phyloP scores from a whole-genome alignment of 495 filamentous ascomycete species.

The Lasiosphaeriaceae sp. region DNA sequence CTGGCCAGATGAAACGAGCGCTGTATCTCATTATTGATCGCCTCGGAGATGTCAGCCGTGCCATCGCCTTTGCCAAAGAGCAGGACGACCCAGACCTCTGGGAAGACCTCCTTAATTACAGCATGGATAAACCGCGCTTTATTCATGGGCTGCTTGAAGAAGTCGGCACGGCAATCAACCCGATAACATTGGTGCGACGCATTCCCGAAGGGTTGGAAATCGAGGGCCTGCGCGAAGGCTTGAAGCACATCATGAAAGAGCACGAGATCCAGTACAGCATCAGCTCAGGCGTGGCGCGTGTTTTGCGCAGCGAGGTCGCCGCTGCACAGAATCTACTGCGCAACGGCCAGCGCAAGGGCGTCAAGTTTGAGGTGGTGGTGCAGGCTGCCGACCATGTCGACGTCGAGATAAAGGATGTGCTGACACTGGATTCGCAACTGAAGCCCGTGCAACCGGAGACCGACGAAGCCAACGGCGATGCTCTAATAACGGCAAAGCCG shows the following conservation, averaged over 20 bases:
- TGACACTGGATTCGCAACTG: slow-evolving; percentile 9
- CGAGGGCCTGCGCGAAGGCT: slow-evolving; percentile 77
- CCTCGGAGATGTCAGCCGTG: slow-evolving; percentile 80
- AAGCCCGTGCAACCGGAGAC: slow-evolving; percentile 1
- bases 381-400: slow-evolving; percentile 39
- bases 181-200: slow-evolving; percentile 79
- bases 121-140: slow-evolving; percentile 93
- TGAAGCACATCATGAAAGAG: slow-evolving; percentile 83
- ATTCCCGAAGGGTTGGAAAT: slow-evolving; percentile 92
- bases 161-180: slow-evolving; percentile 87
- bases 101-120: slow-evolving; percentile 91
- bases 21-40: slow-evolving; percentile 87
- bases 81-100: slow-evolving; percentile 88
- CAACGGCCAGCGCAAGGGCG: slow-evolving; percentile 71
- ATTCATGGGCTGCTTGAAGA: slow-evolving; percentile 90
- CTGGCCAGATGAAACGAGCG: slow-evolving; percentile 84
- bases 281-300: slow-evolving; percentile 80
- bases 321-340: slow-evolving; percentile 74
- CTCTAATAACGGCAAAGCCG: slow-evolving; percentile 10
- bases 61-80: slow-evolving; percentile 89
- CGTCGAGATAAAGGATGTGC: slow-evolving; percentile 30
- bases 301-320: slow-evolving; percentile 82
- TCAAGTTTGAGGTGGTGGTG: slow-evolving; percentile 76
- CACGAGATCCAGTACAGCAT: slow-evolving; percentile 91
- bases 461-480: slow-evolving; percentile 13